Evolutionary conservation across 140 eudicot species (phyloP), one percentile per base, ranked within the genome.

Genomic region (Artemisia princeps): DNA sequence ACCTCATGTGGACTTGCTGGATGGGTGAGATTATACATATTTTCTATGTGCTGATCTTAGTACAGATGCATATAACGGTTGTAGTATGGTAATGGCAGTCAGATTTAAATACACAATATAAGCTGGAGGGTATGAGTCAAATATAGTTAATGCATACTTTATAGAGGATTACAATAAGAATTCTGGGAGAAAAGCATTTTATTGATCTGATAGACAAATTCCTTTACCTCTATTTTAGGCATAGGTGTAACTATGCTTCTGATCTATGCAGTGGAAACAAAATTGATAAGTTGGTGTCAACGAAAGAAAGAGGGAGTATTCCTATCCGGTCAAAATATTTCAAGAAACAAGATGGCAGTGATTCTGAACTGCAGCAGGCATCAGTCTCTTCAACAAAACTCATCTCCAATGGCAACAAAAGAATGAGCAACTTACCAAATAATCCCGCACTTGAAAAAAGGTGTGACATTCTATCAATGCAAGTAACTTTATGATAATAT

Each of bases 221-320:
- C 19, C 33, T 19, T 62, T 12, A 46, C 45, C 60, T 23, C 49
- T 60, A 20, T 70, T 50, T 33, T 46, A 28, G 49, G 6, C 49
- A 13, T 42, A 64, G 23, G 53, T 45, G 59, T 73, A 65, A 65
- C 17, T 17, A 48, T 70, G 50, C 69, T 77, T 19, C 68, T 68
- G 7, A 48, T 61, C 52, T 60, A 67, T 84, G 75, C 81, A 84
- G 94, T 58, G 81, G 78, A 67, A 52, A 72, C 64, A n/a, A 72
- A 48, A 75, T 57, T 71, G 76, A 56, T 53, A 77, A 65, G 49
- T 22, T 52, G 66, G 75, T 42, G 10, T 22, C 65, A 62, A 75
- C 65, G 57, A 74, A 74, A 62, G 74, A 77, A 74, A 77, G 55
- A 70, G 74, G 24, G 53, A 72, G 72, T n/a, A 51, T 23, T 20